Evolutionary conservation across 169 alveolate species (phyloP).

Genomic region (Eimeria tenella): DNA sequence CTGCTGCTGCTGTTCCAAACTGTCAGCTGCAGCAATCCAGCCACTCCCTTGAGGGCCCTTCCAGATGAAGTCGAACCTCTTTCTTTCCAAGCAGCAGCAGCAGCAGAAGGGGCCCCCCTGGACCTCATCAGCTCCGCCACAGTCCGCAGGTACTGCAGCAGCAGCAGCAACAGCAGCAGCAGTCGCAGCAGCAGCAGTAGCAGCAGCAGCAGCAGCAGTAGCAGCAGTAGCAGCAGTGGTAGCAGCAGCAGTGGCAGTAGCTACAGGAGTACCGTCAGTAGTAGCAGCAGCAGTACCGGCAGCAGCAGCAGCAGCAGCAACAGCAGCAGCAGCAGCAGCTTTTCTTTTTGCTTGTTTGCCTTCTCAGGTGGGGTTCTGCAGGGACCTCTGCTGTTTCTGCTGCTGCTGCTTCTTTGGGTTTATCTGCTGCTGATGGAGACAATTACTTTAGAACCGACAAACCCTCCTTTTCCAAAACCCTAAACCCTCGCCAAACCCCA

Average conservation of each 20-base stretch:
- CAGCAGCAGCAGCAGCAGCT: background rate
- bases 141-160: background rate
- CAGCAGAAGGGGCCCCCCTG: background rate
- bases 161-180: background rate
- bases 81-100: background rate
- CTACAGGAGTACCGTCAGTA: background rate
- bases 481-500: no score
- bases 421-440: background rate
- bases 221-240: background rate
- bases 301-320: background rate
- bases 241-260: no score
- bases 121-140: conserved; percentile 33
- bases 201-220: conserved; percentile 5
- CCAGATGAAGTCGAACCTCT: conserved; percentile 49
- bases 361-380: no score
- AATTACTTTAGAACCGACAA: background rate
- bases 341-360: no score
- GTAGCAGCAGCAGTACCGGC: background rate
- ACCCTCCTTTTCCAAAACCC: background rate
- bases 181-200: background rate
- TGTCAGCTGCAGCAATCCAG: conserved; percentile 54
- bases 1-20: conserved; percentile 1
- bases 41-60: conserved; percentile 43
- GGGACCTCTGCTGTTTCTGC: no score
- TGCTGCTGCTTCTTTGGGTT: no score